Base-by-base conservation (phyloP, 2,329 filamentous ascomycete species). In the Penicillium sp. region DNA sequence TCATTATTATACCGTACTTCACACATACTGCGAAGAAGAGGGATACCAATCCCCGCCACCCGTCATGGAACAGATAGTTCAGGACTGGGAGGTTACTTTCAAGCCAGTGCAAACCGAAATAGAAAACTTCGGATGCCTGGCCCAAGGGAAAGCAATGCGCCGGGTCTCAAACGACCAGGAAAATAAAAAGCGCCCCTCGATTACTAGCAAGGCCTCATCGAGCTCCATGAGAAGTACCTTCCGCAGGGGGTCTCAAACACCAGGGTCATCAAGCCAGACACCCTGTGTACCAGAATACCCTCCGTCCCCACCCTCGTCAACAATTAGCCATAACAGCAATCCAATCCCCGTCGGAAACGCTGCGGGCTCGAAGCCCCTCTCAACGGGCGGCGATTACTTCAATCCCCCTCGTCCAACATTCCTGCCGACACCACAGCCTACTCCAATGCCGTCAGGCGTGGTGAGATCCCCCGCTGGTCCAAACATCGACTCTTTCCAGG, bases 1-100 rank as follows among this genome's bases (percentile, higher is more conserved):
- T 0, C 80, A 91, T 57, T 85, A 90, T 62, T 94, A 94, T 73
- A 94, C 90, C 1, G 80, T 85, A 4, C 76, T 93, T 7, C 85
- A 91, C 68, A 84, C 82, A 53, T 94, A 88, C 71, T 90, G 87
- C 61, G 79, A 85, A 61, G 82, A 87, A 29, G 79, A 85, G 61
- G 78, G 82, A 5, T 87, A 91, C 63, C 87, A 87, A 0, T 87
- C 86, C 42, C 87, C 89, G 1, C 80, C 89, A 10, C 87, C 89
- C 2, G 81, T 86, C 14, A 87, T 91, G 78, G 84, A 87, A 26
- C 82, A 88, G 47, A 84, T 94, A 6, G 78, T 91, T 53, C 77
- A 82, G 5, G 73, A 78, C 40, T 94, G 87, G 85, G 81, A 87
- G 47, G 72, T 74, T 2, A 79, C 80, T 55, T 89, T 87, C 67